A percentile compares a stretch with the other conserved stretches of the same genome.
phyloP scores from a whole-genome alignment of 192 early-diverging fungal genomes.

The Gorgonomyces haynaldii region DNA sequence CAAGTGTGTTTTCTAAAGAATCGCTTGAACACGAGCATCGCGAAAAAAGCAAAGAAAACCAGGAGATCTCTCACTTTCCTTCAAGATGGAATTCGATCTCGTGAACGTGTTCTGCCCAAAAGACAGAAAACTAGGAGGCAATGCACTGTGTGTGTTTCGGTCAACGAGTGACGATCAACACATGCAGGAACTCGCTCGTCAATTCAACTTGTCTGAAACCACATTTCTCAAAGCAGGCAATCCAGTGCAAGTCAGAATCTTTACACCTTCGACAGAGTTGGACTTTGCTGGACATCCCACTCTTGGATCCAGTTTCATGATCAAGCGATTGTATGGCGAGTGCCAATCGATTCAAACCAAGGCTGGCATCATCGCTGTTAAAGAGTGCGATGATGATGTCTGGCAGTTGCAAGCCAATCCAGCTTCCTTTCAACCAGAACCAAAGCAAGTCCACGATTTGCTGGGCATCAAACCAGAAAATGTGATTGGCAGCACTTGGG shows the following conservation, averaged over 20 bases:
- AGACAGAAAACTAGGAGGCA: constrained; percentile 7
- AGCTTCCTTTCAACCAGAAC: not conserved
- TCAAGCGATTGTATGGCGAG: constrained; percentile 1
- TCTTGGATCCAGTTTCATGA: constrained; percentile 12
- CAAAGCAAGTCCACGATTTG: not conserved
- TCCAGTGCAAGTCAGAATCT: constrained; percentile 11
- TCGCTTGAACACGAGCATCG: no score
- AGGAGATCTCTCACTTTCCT: not conserved
- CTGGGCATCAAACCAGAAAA: not conserved
- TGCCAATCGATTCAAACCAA: constrained; percentile 11
- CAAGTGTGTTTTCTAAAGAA: no score
- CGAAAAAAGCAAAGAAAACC: no score
- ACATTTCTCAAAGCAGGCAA: constrained; percentile 9
- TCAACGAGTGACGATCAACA: constrained; percentile 2
- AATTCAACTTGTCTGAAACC: constrained; percentile 18
- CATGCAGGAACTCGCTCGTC: constrained; percentile 15
- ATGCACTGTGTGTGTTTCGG: constrained; percentile 15
- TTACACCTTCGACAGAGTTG: constrained; percentile 17
- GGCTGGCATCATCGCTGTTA: constrained; percentile 13
- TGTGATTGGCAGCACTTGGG: not conserved
- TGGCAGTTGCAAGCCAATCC: not conserved
- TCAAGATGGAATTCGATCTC: constrained; percentile 6
- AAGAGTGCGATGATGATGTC: constrained; percentile 1
- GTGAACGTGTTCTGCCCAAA: constrained; percentile 18
- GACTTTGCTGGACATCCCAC: constrained; percentile 23